These are phyloP conservation scores for Beauveria sp. DNA, from an alignment of 2,329 filamentous ascomycete genomes.

Conservation along the genomic window DNA sequence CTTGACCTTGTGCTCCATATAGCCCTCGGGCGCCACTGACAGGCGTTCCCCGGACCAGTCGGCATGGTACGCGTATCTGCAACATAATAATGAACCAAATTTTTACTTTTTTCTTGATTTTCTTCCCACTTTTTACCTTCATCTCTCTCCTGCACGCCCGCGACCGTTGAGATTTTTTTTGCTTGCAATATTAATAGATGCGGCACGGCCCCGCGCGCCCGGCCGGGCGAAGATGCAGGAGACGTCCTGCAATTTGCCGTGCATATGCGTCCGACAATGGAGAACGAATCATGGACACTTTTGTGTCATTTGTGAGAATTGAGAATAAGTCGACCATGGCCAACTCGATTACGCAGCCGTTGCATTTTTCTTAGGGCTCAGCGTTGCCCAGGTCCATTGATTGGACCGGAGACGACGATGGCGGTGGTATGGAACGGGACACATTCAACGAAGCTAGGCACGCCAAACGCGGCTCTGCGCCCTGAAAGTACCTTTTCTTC, in stretches of 20 bases:
- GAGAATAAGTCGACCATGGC: no score
- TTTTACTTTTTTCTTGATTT: not conserved
- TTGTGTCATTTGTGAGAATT: no score
- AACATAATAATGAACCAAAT: not conserved
- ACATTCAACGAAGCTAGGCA: not conserved
- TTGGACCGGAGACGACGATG: not conserved
- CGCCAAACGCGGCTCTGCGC: conserved; percentile 3
- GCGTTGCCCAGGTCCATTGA: not conserved
- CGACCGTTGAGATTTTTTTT: no score
- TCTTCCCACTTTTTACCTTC: not conserved
- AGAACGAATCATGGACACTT: no score
- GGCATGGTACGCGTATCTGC: not conserved
- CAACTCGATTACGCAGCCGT: no score
- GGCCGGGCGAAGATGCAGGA: not conserved
- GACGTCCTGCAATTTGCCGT: not conserved
- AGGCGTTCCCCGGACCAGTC: not conserved
- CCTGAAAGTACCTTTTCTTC: not conserved
- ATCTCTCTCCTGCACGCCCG: not conserved
- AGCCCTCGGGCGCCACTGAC: not conserved
- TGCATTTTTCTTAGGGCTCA: no score
- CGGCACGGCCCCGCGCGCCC: not conserved
- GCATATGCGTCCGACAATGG: not conserved
- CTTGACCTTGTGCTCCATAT: not conserved
- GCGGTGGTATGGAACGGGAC: not conserved
- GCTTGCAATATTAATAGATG: not conserved